A percentile compares a stretch with the other conserved stretches of the same genome.
Conservation (phyloP, 495 filamentous ascomycete genomes). For the Penicillium subrubescens region DNA sequence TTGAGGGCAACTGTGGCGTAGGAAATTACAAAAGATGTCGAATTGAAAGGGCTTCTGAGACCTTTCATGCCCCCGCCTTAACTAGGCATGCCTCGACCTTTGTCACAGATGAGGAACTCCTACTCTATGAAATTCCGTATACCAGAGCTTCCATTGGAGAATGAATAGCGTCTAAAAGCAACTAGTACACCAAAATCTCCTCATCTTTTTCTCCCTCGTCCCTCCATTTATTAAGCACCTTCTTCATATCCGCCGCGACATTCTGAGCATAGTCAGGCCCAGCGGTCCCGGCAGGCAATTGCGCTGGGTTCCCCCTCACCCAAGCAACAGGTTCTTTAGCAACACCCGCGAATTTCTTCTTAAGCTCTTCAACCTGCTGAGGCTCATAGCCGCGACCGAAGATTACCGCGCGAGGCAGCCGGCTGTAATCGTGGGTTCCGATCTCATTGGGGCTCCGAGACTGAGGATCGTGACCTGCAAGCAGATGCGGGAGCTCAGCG, state of each 20-base stretch:
- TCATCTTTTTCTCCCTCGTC: conserved; percentile 21
- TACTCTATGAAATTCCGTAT: not conserved
- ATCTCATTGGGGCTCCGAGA: conserved; percentile 20
- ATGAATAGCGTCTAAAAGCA: conserved; percentile 26
- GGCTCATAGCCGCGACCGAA: conserved; percentile 31
- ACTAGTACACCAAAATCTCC: not conserved
- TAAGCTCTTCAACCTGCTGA: conserved; percentile 15
- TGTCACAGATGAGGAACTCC: not conserved
- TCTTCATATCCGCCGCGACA: conserved; percentile 20
- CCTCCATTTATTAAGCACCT: conserved; percentile 22
- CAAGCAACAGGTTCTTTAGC: conserved; percentile 20
- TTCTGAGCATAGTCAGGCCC: conserved; percentile 22
- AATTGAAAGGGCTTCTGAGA: not conserved
- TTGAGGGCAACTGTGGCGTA: not conserved
- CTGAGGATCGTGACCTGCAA: conserved; percentile 29
- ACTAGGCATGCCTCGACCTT: not conserved
- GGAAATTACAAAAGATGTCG: not conserved
- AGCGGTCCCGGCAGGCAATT: conserved; percentile 14
- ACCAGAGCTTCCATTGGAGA: not conserved
- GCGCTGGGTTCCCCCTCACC: conserved; percentile 23
- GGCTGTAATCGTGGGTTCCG: conserved; percentile 33
- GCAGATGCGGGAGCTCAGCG: conserved; percentile 29
- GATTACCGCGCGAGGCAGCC: conserved; percentile 30
- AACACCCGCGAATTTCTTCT: conserved; percentile 8
- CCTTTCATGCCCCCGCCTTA: not conserved